Evolutionary conservation across 257 asterid species (phyloP).

Genomic region (Echites panduratus): DNA sequence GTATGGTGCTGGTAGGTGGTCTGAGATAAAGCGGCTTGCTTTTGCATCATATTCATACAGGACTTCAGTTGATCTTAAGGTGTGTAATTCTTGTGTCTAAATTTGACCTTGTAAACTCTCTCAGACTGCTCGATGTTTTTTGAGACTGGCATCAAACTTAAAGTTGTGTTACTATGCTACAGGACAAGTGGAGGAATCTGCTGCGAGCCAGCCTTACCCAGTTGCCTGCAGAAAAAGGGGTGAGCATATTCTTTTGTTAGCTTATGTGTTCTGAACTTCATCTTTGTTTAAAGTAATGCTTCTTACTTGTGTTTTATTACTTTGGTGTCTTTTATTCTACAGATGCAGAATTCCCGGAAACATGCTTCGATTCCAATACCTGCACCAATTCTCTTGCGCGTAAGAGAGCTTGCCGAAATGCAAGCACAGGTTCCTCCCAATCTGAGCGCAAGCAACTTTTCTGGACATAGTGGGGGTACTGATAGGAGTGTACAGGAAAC

Average conservation of each 20-base stretch:
- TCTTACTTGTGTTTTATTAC: not conserved
- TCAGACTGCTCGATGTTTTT: not conserved
- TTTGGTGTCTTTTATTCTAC: conserved; percentile 16
- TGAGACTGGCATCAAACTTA: not conserved
- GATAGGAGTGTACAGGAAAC: conserved; percentile 30
- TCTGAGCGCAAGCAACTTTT: conserved; percentile 36
- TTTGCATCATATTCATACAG: conserved; percentile 84
- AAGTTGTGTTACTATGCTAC: conserved; percentile 18
- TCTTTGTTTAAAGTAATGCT: not conserved
- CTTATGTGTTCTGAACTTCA: not conserved
- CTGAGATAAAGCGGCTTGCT: conserved; percentile 85
- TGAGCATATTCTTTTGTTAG: conserved; percentile 26
- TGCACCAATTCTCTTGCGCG: conserved; percentile 63
- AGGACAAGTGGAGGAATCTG: conserved; percentile 99
- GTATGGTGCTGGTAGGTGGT: conserved; percentile 97
- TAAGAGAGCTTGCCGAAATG: conserved; percentile 79
- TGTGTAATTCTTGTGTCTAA: conserved; percentile 22
- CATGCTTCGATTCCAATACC: conserved; percentile 71
- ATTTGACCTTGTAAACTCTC: not conserved
- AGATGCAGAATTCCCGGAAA: conserved; percentile 56
- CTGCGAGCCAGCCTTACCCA: conserved; percentile 83
- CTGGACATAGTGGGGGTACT: conserved; percentile 25
- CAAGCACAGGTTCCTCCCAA: conserved; percentile 50
- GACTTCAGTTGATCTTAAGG: conserved; percentile 97
- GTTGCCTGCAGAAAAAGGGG: conserved; percentile 66